Conservation (phyloP, 768 basidiomycete genomes). For the Guyanaporus albipodus region DNA sequence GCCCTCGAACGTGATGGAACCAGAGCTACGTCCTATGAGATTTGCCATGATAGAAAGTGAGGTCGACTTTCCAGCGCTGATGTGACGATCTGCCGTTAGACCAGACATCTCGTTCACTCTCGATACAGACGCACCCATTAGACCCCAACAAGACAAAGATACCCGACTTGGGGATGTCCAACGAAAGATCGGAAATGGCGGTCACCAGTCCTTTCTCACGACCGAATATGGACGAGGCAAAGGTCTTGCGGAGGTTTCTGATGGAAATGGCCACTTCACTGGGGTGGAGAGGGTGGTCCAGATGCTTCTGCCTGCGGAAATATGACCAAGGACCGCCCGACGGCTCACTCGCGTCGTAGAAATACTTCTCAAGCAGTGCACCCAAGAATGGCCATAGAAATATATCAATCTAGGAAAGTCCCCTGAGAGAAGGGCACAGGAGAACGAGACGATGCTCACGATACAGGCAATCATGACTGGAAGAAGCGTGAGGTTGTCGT, state of each 20-base stretch:
- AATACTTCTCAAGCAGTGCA: conserved; percentile 48
- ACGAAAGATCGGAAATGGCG: conserved; percentile 61
- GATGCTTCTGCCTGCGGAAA: conserved; percentile 12
- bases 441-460: conserved; percentile 38
- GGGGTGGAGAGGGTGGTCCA: conserved; percentile 26
- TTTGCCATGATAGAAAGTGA: conserved; percentile 63
- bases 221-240: conserved; percentile 45
- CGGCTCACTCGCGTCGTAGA: conserved; percentile 57
- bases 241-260: conserved; percentile 56
- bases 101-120: background rate
- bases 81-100: conserved; percentile 24
- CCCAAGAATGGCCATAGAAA: conserved; percentile 75
- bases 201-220: conserved; percentile 47
- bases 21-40: conserved; percentile 54
- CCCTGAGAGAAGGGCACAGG: background rate
- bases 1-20: conserved; percentile 53
- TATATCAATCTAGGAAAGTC: conserved; percentile 52
- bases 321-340: conserved; percentile 25
- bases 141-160: conserved; percentile 78
- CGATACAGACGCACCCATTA: conserved; percentile 48
- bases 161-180: conserved; percentile 66
- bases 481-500: conserved; percentile 48
- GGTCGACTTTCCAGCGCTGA: conserved; percentile 76
- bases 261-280: conserved; percentile 57
- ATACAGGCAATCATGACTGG: conserved; percentile 61